A percentile compares a stretch with the other conserved stretches of the same genome.
These are phyloP conservation scores for Wickerhamomyces tratensis DNA, from an alignment of 805 yeast species.

Conservation along the genomic window DNA sequence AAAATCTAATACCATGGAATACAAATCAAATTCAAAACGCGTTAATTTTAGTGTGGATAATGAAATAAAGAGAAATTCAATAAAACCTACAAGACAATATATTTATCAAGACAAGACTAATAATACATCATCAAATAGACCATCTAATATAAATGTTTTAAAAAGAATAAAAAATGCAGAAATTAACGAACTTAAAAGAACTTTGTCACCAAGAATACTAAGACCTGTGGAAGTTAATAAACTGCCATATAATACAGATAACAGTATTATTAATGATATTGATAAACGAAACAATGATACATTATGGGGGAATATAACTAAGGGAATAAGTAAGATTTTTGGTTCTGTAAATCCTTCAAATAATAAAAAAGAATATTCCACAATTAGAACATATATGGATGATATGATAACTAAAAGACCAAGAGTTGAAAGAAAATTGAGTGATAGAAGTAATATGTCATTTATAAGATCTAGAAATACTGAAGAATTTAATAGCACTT, in stretches of 20 bases:
- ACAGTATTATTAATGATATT: too few relatives aligned
- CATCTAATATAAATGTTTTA: background rate
- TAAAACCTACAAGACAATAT: too few relatives aligned
- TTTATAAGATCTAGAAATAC: too few relatives aligned
- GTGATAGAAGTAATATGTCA: too few relatives aligned
- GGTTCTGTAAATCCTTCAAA: background rate
- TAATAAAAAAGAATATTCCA: background rate
- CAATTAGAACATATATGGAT: conserved; percentile 15
- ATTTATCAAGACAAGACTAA: background rate
- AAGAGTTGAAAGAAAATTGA: too few relatives aligned
- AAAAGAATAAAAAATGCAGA: background rate
- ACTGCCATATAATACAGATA: background rate
- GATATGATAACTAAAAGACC: conserved; percentile 8
- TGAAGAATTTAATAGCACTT: too few relatives aligned
- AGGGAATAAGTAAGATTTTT: background rate
- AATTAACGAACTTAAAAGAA: background rate
- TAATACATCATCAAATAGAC: background rate
- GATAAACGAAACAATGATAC: too few relatives aligned
- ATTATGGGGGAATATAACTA: background rate
- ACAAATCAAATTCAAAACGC: background rate
- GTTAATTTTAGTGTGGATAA: background rate
- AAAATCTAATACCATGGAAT: too few relatives aligned
- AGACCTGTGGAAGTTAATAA: background rate
- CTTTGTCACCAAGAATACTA: background rate
- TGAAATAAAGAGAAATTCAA: background rate